These are phyloP conservation scores for Yamadazyma takamatsuzukensis DNA, from an alignment of 805 yeast genomes.

Conservation along the genomic window DNA sequence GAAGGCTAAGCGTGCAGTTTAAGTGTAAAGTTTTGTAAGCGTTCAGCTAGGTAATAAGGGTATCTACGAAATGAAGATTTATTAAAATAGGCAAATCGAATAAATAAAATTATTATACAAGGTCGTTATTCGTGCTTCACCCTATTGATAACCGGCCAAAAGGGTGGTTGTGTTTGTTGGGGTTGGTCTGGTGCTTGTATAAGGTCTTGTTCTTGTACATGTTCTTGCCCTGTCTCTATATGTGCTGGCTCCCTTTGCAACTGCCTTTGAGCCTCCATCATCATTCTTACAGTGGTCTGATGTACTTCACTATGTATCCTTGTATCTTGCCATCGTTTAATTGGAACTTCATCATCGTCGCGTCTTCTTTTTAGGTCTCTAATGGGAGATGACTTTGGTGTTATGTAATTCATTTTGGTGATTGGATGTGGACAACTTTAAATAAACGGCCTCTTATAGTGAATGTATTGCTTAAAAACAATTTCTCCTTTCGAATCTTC, in stretches of 20 bases:
- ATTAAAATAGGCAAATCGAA: too few species aligned
- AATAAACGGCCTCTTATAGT: too few species aligned
- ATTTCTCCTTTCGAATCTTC: too few species aligned
- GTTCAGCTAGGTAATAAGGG: too few species aligned
- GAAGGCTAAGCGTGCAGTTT: conserved; percentile 12
- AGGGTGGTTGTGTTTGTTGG: conserved; percentile 11
- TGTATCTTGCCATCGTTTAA: conserved; percentile 12
- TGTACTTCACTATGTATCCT: conserved; percentile 10
- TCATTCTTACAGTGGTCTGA: conserved; percentile 10
- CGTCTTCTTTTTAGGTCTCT: conserved; percentile 1
- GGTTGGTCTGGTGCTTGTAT: too few species aligned
- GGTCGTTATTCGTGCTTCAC: too few species aligned
- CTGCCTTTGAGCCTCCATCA: conserved; percentile 10
- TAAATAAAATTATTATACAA: too few species aligned
- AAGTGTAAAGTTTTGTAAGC: too few species aligned
- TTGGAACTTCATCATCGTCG: conserved; percentile 2
- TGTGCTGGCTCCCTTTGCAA: conserved; percentile 1
- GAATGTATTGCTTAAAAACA: too few species aligned
- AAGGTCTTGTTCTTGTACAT: background rate
- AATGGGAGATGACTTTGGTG: conserved; percentile 4
- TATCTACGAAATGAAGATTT: conserved; percentile 6
- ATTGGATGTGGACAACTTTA: too few species aligned
- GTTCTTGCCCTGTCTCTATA: background rate
- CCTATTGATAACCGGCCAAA: conserved; percentile 11
- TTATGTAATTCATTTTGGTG: too few species aligned